phyloP scores from a whole-genome alignment of 768 basidiomycete genomes.

The Trametes cingulata region DNA sequence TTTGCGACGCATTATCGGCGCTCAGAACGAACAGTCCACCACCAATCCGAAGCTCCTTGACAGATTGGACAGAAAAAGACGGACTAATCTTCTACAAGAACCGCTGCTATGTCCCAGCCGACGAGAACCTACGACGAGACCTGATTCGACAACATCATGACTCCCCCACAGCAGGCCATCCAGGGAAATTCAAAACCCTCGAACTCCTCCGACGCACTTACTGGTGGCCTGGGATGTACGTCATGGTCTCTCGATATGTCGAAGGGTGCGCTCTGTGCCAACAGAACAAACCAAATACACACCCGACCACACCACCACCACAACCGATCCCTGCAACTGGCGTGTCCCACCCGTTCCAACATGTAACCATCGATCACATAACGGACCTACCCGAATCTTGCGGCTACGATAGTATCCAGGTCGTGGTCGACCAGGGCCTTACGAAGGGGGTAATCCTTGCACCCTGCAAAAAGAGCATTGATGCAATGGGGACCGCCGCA shows the following conservation, averaged over 20 bases:
- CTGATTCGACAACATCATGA: slow-evolving; percentile 40
- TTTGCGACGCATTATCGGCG: slow-evolving; percentile 35
- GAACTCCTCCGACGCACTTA: slow-evolving; percentile 28
- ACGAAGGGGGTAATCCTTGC: slow-evolving; percentile 34
- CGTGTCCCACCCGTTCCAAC: too few relatives aligned
- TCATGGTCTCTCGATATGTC: slow-evolving; percentile 27
- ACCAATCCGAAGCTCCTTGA: too few relatives aligned
- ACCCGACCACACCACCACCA: too few relatives aligned
- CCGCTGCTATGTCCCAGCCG: slow-evolving; percentile 33
- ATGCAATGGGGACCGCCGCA: slow-evolving; percentile 23
- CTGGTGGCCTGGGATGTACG: slow-evolving; percentile 33
- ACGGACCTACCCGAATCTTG: slow-evolving; percentile 22
- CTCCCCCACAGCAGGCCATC: slow-evolving; percentile 40
- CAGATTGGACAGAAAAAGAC: slow-evolving; percentile 26
- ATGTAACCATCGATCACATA: slow-evolving; percentile 19
- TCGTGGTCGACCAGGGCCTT: slow-evolving; percentile 14
- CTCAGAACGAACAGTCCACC: slow-evolving; percentile 30
- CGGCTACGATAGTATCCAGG: slow-evolving; percentile 22
- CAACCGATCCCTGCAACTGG: too few relatives aligned
- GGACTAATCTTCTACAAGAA: slow-evolving; percentile 31
- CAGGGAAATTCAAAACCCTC: slow-evolving; percentile 33
- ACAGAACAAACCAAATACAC: too few relatives aligned
- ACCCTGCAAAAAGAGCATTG: slow-evolving; percentile 24
- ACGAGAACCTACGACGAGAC: slow-evolving; percentile 27
- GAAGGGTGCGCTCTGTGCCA: background rate